Base-by-base conservation (phyloP, 2,329 filamentous ascomycete species). In the Talaromyces islandicus region DNA sequence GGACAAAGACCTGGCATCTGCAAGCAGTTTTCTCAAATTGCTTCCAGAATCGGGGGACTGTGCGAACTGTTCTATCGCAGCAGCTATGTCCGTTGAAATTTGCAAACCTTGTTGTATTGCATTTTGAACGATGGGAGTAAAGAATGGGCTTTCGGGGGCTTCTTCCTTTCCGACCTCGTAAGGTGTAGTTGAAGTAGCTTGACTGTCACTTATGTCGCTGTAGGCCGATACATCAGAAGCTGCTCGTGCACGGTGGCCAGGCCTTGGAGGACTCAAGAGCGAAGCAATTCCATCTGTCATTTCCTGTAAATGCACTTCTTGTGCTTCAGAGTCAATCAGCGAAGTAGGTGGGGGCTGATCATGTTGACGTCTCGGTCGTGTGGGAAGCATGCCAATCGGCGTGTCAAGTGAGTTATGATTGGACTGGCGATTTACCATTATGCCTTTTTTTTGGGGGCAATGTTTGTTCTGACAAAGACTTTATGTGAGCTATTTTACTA, bases 151-250 rank as follows among this genome's bases (percentile, higher is more conserved):
- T 25, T 25, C 5, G n/a, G 54, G 54, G 3, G 54, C 11, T 21
- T 55, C 54, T 38, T 55, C 54, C 43, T 55, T 19, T 38, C 32
- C n/a, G 4, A 55, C 35, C n/a, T 55, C 32, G 32, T 55, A 55
- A 21, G 54, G 10, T 4, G 54, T 27, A 43, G 41, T 19, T n/a
- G 51, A 54, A 30, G 17, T 54, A 3, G 12, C 25, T n/a, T 17
- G 35, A 19, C 25, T 27, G 25, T 54, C 51, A 30, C 51, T 54
- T 14, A 54, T 14, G 10, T 54, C 51, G 51, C 51, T 54, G 14
- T 29, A 19, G 7, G 27, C 51, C 5, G 51, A 54, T 27, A 54
- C 51, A 54, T 54, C 51, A 9, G 51, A 54, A 10, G 3, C 25
- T 10, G 51, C 51, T 35, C 51, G 51, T 32, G 24, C 6, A 19